phyloP scores from a whole-genome alignment of 768 basidiomycete genomes.

The Crucibulum laeve region DNA sequence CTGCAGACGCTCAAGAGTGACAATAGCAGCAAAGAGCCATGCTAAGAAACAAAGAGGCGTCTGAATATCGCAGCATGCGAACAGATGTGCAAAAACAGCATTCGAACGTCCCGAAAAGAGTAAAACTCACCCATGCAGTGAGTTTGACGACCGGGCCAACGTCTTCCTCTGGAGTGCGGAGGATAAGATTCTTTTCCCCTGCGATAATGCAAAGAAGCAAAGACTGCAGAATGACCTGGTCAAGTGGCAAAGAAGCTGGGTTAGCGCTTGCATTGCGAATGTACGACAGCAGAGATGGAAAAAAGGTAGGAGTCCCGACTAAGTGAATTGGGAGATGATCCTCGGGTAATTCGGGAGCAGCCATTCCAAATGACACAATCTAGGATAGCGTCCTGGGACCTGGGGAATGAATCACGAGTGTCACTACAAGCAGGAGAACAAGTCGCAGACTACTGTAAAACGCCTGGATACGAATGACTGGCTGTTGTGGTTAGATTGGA shows the following conservation, averaged over 20 bases:
- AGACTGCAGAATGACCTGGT: constrained; percentile 61
- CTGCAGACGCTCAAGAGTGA: too few relatives aligned
- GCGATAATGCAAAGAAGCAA: constrained; percentile 63
- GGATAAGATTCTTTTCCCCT: constrained; percentile 57
- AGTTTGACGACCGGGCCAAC: constrained; percentile 54
- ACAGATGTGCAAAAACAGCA: not conserved
- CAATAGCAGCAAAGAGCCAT: too few relatives aligned
- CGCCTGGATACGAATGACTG: too few relatives aligned
- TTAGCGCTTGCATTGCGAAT: constrained; percentile 39
- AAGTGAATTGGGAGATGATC: constrained; percentile 23
- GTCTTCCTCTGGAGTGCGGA: constrained; percentile 66
- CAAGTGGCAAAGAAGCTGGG: constrained; percentile 44
- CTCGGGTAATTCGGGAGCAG: constrained; percentile 2
- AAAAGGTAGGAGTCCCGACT: constrained; percentile 40
- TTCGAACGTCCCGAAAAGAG: constrained; percentile 1
- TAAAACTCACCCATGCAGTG: constrained; percentile 45
- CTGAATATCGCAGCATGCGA: not conserved
- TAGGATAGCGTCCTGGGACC: not conserved
- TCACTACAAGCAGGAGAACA: too few relatives aligned
- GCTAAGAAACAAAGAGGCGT: too few relatives aligned
- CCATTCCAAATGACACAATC: not conserved
- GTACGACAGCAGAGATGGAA: constrained; percentile 44
- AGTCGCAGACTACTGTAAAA: too few relatives aligned
- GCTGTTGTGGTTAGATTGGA: too few relatives aligned
- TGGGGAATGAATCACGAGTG: too few relatives aligned